These are phyloP conservation scores for Leccinum pachyderme DNA, from an alignment of 1,284 basidiomycete genomes.

Conservation along the genomic window DNA sequence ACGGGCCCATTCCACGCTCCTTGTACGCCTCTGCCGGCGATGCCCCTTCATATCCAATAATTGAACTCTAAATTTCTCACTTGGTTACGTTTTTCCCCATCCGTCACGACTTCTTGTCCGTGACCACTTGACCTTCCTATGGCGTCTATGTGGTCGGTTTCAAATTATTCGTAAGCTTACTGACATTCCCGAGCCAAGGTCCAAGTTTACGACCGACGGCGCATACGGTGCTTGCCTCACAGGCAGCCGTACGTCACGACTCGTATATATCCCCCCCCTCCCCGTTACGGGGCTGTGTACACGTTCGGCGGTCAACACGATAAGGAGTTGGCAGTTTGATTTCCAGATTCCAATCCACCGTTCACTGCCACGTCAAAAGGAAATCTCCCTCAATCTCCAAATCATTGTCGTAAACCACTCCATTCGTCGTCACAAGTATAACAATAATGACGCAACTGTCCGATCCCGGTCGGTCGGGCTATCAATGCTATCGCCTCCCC, in stretches of 20 bases:
- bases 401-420: constrained; percentile 22
- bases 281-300: not conserved
- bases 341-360: constrained; percentile 4
- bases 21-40: constrained; percentile 7
- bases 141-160: constrained; percentile 6
- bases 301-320: constrained; percentile 4
- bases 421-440: constrained; percentile 16
- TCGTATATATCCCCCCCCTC: not conserved
- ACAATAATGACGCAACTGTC: constrained; percentile 8
- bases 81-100: constrained; percentile 9
- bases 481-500: not conserved
- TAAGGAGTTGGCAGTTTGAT: constrained; percentile 11
- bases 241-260: not conserved
- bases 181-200: not conserved
- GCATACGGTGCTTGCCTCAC: not conserved
- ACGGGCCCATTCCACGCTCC: constrained; percentile 12
- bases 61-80: constrained; percentile 25
- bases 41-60: constrained; percentile 25
- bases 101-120: constrained; percentile 1
- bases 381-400: constrained; percentile 16
- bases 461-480: not conserved
- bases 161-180: constrained; percentile 6
- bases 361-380: constrained; percentile 2
- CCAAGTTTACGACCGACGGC: not conserved
- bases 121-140: constrained; percentile 1